Evolutionary conservation across 2,329 filamentous ascomycete species (phyloP), one percentile per base, ranked within the genome.

Genomic region (Diaporthe sp.): DNA sequence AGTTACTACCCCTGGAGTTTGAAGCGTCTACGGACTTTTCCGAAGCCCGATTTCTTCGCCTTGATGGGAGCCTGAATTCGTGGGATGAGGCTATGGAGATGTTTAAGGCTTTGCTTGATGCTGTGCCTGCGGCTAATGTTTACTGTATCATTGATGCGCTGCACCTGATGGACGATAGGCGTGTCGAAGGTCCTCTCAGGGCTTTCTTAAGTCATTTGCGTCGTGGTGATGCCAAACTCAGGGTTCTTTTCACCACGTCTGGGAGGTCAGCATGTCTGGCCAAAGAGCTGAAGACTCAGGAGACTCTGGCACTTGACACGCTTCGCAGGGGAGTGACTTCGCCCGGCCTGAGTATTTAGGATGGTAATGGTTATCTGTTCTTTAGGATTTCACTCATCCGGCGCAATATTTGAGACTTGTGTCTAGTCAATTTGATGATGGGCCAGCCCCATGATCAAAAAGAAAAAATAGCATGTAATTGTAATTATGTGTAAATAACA

Each of bases 261-360:
- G 69, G 69, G 17, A 35, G 54, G 30, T 71, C 54, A n/a, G 28
- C 42, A 7, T 71, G 69, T 71, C 69, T 82, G 55, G 55, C 33
- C 4, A 33, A 25, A 22, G 55, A 60, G 19, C 25, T 60, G 40
- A 40, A 60, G 55, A 22, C 33, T 38, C 55, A 40, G 7, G 55
- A 60, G 55, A 60, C 25, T 22, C 25, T 60, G 8, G n/a, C 10
- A 2, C 15, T 60, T 60, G 33, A n/a, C 4, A 60, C 15, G 22
- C 25, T 60, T 1, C 55, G 55, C 22, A n/a, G n/a, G 38, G 55
- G 55, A 5, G 25, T 60, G 55, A 33, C 33, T 25, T n/a, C n/a
- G n/a, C n/a, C n/a, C n/a, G n/a, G n/a, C n/a, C n/a, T n/a, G n/a
- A n/a, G n/a, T n/a, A n/a, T n/a, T n/a, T n/a, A n/a, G n/a, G n/a